Percentiles rank a stretch among this genome's conserved stretches.
phyloP scores from a whole-genome alignment of 768 basidiomycete genomes.

The Russula foetens region DNA sequence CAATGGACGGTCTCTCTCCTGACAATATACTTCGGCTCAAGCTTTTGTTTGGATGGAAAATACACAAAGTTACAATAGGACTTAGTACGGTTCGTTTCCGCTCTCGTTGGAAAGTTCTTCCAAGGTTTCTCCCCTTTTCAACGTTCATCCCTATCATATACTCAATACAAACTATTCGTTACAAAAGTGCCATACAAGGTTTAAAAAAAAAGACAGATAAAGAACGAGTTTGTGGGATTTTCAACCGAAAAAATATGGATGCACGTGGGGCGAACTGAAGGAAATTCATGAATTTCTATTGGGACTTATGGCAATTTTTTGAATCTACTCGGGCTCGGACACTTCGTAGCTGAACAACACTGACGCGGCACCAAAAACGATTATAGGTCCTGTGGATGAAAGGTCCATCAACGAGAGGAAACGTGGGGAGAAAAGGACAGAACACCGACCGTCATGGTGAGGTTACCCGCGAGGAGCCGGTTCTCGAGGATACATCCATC shows the following conservation, averaged over 20 bases:
- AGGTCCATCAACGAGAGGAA: neutral
- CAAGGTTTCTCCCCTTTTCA: neutral
- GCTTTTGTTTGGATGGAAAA: neutral
- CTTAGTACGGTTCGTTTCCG: neutral
- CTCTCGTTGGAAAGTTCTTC: neutral
- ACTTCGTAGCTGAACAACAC: neutral
- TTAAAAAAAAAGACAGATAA: neutral
- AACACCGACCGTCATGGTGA: constrained; percentile 57
- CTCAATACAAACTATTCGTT: neutral
- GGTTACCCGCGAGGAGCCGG: constrained; percentile 62
- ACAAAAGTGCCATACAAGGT: neutral
- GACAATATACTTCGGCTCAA: neutral
- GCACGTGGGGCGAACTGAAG: too few species aligned
- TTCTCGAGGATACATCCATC: constrained; percentile 51
- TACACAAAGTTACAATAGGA: neutral
- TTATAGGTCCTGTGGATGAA: constrained; percentile 9
- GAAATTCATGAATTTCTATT: neutral
- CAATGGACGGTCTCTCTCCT: neutral
- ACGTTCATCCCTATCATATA: neutral
- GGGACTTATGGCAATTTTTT: too few species aligned
- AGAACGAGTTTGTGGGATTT: neutral
- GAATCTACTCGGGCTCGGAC: too few species aligned
- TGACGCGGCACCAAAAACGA: neutral
- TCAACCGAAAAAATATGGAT: neutral
- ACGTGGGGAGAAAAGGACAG: neutral